Evolutionary conservation across 495 filamentous ascomycete genomes (phyloP).

Genomic region (Baudoinia panamericana): DNA sequence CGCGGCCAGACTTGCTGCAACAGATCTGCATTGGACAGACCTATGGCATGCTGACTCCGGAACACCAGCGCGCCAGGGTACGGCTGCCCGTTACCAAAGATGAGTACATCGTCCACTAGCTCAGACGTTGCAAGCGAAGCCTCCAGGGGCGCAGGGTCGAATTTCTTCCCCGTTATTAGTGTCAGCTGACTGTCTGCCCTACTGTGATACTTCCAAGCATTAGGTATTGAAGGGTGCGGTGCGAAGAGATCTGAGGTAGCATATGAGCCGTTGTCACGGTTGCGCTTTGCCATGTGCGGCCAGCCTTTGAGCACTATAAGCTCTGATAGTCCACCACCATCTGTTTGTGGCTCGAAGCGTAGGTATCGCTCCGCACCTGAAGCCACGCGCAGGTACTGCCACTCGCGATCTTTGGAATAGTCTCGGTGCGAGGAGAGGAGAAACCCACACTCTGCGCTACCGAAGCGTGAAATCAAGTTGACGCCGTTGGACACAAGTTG

Average conservation of each 20-base stretch:
- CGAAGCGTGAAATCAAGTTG: slow-evolving; percentile 42
- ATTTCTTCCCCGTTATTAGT: slow-evolving; percentile 55
- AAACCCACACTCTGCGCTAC: slow-evolving; percentile 48
- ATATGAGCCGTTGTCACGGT: slow-evolving; percentile 45
- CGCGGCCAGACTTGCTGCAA: slow-evolving; percentile 28
- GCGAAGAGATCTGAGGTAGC: slow-evolving; percentile 46
- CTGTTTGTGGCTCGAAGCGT: slow-evolving; percentile 40
- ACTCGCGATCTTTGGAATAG: slow-evolving; percentile 43
- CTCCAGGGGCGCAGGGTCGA: slow-evolving; percentile 52
- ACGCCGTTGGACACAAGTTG: slow-evolving; percentile 34
- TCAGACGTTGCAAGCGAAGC: slow-evolving; percentile 27
- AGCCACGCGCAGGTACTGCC: slow-evolving; percentile 48
- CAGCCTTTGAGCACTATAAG: slow-evolving; percentile 45
- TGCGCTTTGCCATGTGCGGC: slow-evolving; percentile 50
- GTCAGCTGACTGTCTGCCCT: slow-evolving; percentile 48
- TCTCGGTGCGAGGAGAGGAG: slow-evolving; percentile 39
- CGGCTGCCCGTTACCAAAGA: slow-evolving; percentile 36
- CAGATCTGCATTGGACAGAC: slow-evolving; percentile 22
- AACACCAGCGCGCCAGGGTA: slow-evolving; percentile 37
- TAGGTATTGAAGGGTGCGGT: slow-evolving; percentile 37
- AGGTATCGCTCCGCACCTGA: slow-evolving; percentile 29
- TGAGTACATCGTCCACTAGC: slow-evolving; percentile 32
- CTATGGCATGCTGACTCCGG: slow-evolving; percentile 1
- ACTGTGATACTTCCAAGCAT: slow-evolving; percentile 47
- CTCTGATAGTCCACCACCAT: slow-evolving; percentile 40